Conservation (phyloP, 805 yeast genomes). For the Wickerhamiella musiphila region DNA sequence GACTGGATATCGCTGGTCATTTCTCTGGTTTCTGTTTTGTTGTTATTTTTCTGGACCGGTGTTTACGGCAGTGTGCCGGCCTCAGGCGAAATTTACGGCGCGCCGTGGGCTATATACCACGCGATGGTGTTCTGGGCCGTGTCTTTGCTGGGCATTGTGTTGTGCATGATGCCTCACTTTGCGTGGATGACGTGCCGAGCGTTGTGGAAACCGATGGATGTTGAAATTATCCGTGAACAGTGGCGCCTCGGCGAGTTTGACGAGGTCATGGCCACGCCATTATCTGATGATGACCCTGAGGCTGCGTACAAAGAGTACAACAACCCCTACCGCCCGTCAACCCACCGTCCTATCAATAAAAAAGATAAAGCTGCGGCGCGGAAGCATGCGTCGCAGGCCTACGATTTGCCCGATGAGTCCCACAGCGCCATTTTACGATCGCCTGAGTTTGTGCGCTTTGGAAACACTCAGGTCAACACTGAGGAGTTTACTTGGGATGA, state of each 20-base stretch:
- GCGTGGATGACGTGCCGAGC: conserved; percentile 33
- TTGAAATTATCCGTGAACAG: conserved; percentile 54
- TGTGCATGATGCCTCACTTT: conserved; percentile 47
- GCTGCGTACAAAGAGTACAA: conserved; percentile 14
- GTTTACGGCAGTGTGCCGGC: conserved; percentile 43
- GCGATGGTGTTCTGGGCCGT: conserved; percentile 49
- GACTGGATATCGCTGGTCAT: conserved; percentile 50
- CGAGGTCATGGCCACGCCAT: conserved; percentile 17
- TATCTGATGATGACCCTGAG: conserved; percentile 17
- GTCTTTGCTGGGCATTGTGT: conserved; percentile 36
- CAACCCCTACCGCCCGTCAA: conserved; percentile 16
- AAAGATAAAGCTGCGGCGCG: conserved; percentile 1
- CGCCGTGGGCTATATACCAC: conserved; percentile 47
- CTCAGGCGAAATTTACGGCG: conserved; percentile 43
- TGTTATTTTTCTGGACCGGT: conserved; percentile 66
- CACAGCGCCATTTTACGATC: conserved; percentile 12
- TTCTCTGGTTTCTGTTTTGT: conserved; percentile 35
- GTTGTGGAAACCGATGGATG: conserved; percentile 42
- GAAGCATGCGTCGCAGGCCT: conserved; percentile 7
- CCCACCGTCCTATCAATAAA: conserved; percentile 4
- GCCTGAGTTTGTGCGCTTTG: conserved; percentile 14
- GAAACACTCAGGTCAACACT: conserved; percentile 6
- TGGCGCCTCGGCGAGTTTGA: conserved; percentile 35
- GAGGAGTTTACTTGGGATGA: conserved; percentile 9
- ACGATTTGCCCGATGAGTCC: conserved; percentile 11